phyloP scores from a whole-genome alignment of 352 stramenopile species.

The Globisporangium parvum region DNA sequence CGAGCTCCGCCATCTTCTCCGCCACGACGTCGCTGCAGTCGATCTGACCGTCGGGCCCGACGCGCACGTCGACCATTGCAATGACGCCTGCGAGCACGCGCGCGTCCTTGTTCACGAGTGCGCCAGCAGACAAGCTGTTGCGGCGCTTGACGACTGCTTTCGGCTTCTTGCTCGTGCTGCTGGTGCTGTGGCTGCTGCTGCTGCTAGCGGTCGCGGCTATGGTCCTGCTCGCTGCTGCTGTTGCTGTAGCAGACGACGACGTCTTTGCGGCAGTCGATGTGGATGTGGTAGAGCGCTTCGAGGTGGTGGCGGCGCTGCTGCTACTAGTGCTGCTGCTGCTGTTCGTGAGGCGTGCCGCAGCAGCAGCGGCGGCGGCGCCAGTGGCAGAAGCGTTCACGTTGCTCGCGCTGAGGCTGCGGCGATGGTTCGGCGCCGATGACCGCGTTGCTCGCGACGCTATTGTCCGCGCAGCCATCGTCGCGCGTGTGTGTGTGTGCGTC shows the following conservation, averaged over 20 bases:
- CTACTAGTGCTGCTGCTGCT: too few relatives aligned
- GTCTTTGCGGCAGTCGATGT: background rate
- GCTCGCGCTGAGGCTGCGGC: conserved; percentile 7
- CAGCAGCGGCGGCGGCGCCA: background rate
- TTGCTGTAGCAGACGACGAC: background rate
- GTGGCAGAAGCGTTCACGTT: background rate
- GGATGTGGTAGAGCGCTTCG: background rate
- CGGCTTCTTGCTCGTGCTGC: background rate
- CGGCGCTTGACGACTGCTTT: conserved; percentile 13
- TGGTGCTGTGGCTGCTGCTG: background rate
- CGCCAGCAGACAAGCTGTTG: conserved; percentile 9
- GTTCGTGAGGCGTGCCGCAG: too few relatives aligned
- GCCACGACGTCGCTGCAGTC: conserved; percentile 75
- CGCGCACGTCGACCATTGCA: conserved; percentile 71
- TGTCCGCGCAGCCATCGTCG: conserved; percentile 6
- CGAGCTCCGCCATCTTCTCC: conserved; percentile 54
- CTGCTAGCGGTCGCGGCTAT: background rate
- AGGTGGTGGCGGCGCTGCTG: background rate
- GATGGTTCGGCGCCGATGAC: conserved; percentile 1
- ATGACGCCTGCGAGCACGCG: conserved; percentile 37
- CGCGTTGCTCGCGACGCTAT: conserved; percentile 2
- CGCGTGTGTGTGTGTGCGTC: background rate
- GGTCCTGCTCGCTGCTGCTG: background rate
- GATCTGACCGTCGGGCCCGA: conserved; percentile 62
- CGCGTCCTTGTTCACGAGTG: conserved; percentile 4